Evolutionary conservation across 768 basidiomycete species (phyloP).

Genomic region (Tephrocybe sp.): DNA sequence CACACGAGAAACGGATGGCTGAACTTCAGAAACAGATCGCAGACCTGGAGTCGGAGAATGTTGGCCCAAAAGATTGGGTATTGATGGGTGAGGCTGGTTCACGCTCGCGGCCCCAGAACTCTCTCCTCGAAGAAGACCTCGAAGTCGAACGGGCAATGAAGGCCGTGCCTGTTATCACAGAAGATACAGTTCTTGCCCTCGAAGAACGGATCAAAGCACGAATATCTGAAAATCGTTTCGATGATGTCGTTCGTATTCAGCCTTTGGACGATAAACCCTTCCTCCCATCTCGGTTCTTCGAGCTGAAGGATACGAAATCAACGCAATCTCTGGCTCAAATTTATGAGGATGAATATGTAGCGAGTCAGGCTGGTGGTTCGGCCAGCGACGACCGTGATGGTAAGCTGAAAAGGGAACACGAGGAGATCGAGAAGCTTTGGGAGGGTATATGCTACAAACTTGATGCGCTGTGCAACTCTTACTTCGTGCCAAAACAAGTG

Average conservation of each 20-base stretch:
- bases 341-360: conserved; percentile 89
- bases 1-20: conserved; percentile 76
- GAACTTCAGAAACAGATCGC: conserved; percentile 76
- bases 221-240: conserved; percentile 81
- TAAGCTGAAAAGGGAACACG: conserved; percentile 84
- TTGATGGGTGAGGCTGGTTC: conserved; percentile 88
- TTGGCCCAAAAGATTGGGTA: conserved; percentile 88
- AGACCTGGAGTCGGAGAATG: conserved; percentile 80
- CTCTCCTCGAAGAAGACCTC: conserved; percentile 88
- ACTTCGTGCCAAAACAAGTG: conserved; percentile 93
- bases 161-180: conserved; percentile 84
- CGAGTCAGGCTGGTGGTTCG: conserved; percentile 54
- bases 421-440: conserved; percentile 82
- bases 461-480: conserved; percentile 91
- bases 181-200: conserved; percentile 74
- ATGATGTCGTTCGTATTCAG: conserved; percentile 87
- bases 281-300: conserved; percentile 85
- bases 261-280: conserved; percentile 82
- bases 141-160: conserved; percentile 93
- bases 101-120: conserved; percentile 82
- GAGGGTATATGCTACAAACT: conserved; percentile 82
- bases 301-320: conserved; percentile 87
- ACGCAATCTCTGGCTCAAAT: conserved; percentile 90
- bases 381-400: conserved; percentile 79
- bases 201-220: conserved; percentile 91